phyloP scores from a whole-genome alignment of 768 basidiomycete genomes.

The Zangia roseola region DNA sequence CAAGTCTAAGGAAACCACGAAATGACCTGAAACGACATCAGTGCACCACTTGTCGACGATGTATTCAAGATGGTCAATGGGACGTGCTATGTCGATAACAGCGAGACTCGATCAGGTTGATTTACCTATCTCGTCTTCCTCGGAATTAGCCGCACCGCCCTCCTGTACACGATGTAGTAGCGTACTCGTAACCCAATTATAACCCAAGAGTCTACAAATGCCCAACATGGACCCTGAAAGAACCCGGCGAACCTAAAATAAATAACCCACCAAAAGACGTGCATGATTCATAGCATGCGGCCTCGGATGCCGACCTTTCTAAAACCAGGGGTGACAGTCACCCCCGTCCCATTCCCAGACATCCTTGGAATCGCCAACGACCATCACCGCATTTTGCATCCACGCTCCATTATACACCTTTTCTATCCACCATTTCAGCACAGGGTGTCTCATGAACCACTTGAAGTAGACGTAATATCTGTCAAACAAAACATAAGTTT shows the following conservation, averaged over 20 bases:
- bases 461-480: slow-evolving; percentile 36
- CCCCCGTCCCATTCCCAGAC: slow-evolving; percentile 25
- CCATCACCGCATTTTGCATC: slow-evolving; percentile 36
- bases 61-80: no score
- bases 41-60: no score
- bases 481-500: slow-evolving; percentile 1
- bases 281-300: background rate
- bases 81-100: no score
- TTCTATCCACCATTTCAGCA: slow-evolving; percentile 43
- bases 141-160: no score
- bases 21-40: no score
- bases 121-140: no score
- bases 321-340: slow-evolving; percentile 23
- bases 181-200: no score
- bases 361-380: slow-evolving; percentile 33
- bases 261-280: background rate
- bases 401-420: slow-evolving; percentile 36
- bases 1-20: no score
- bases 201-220: no score
- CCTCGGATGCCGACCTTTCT: background rate
- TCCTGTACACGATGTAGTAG: no score
- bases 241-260: background rate
- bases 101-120: no score
- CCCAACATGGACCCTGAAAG: no score
- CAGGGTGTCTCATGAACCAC: slow-evolving; percentile 37